These are phyloP conservation scores for Beauveria asiatica DNA, from an alignment of 2,329 filamentous ascomycete species.

Conservation along the genomic window DNA sequence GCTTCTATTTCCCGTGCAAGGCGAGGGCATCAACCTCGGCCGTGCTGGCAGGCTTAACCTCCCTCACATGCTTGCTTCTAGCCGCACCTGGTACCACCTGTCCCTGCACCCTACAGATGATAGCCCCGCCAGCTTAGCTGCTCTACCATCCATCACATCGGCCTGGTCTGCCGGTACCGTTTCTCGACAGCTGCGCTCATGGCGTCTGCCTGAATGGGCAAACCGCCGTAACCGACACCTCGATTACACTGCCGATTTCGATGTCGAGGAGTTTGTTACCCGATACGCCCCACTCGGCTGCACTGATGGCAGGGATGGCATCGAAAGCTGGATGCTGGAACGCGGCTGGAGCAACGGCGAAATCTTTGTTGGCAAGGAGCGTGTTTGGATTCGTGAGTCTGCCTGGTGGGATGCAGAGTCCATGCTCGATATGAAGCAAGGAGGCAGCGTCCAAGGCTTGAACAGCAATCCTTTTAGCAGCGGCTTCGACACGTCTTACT, in stretches of 20 bases:
- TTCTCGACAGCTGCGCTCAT: conserved; percentile 84
- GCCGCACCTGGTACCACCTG: conserved; percentile 91
- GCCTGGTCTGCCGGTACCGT: conserved; percentile 90
- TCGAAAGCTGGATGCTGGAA: conserved; percentile 89
- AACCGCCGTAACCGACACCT: conserved; percentile 85
- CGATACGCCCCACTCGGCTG: conserved; percentile 81
- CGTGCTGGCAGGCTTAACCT: conserved; percentile 73
- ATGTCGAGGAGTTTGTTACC: conserved; percentile 81
- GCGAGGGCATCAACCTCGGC: conserved; percentile 73
- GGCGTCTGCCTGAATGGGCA: conserved; percentile 93
- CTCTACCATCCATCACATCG: conserved; percentile 62
- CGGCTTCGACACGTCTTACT: conserved; percentile 63
- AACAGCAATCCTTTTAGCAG: conserved; percentile 38
- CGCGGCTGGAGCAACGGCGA: conserved; percentile 98
- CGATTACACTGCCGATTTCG: conserved; percentile 95
- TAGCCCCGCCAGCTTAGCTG: conserved; percentile 64
- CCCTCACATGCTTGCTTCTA: conserved; percentile 64
- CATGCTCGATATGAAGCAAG: conserved; percentile 82
- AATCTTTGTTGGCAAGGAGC: conserved; percentile 81
- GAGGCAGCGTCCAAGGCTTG: conserved; percentile 34
- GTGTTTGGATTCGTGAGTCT: conserved; percentile 88
- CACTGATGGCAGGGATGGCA: conserved; percentile 80
- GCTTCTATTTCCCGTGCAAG: conserved; percentile 69
- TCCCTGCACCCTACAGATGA: conserved; percentile 88
- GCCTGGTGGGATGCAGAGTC: conserved; percentile 98